phyloP scores from a whole-genome alignment of 208 protist genomes.

The Leishmania amazonensis region DNA sequence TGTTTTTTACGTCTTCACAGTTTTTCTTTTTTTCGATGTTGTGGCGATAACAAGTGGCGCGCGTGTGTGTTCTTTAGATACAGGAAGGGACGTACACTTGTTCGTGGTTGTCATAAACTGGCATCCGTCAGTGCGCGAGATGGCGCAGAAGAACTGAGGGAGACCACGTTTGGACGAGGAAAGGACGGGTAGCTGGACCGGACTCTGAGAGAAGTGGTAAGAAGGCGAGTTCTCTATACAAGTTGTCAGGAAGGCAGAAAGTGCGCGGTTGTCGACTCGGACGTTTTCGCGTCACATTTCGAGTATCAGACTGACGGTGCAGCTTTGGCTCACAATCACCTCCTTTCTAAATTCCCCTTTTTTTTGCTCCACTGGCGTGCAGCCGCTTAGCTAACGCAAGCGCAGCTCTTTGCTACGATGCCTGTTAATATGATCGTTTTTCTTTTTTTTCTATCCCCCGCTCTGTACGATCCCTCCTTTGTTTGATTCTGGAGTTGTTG shows the following conservation, averaged over 20 bases:
- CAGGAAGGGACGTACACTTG: neutral
- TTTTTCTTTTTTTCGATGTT: neutral
- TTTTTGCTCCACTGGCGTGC: neutral
- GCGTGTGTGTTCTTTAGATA: neutral
- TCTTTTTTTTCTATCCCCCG: neutral
- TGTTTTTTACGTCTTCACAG: neutral
- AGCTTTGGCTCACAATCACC: neutral
- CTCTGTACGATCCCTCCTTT: neutral
- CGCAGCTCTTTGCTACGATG: slow-evolving; percentile 1
- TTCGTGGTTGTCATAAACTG: neutral
- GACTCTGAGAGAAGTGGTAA: neutral
- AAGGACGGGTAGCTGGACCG: neutral
- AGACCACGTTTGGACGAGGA: neutral
- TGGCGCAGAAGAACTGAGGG: neutral
- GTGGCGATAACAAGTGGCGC: too few species aligned
- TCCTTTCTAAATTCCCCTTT: neutral
- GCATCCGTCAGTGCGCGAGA: neutral
- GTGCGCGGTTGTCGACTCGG: neutral
- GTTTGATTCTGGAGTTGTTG: neutral
- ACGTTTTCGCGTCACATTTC: neutral
- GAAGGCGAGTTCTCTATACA: neutral
- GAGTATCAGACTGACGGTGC: too few species aligned
- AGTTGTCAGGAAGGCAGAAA: neutral
- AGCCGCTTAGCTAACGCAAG: neutral
- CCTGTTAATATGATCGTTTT: neutral